Conservation (phyloP, 2,329 filamentous ascomycete genomes). For the Fusarium udum region DNA sequence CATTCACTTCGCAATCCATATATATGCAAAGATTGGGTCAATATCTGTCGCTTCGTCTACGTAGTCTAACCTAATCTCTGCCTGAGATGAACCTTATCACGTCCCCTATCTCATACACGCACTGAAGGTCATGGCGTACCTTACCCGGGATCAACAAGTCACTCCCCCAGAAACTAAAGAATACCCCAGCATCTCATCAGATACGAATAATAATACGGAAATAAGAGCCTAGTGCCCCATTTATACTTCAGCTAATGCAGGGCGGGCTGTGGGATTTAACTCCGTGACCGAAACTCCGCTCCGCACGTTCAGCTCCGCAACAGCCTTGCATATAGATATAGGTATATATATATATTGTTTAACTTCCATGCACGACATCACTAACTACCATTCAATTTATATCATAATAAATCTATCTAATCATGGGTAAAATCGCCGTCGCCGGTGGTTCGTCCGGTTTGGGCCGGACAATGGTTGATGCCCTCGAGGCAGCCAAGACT, state of each 20-base stretch:
- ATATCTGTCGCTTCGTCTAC: fast-evolving
- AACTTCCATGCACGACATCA: background rate
- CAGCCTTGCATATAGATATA: background rate
- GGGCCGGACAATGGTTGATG: background rate
- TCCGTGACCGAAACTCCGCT: background rate
- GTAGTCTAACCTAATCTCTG: fast-evolving
- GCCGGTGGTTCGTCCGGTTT: conserved; percentile 1
- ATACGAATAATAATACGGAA: too few relatives aligned
- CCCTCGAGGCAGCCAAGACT: background rate
- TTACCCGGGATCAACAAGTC: fast-evolving
- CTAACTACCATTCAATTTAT: too few relatives aligned
- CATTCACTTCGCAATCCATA: fast-evolving
- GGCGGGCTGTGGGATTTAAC: background rate
- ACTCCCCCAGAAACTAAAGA: fast-evolving
- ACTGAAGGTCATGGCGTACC: too few relatives aligned
- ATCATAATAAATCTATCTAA: too few relatives aligned
- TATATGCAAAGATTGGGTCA: fast-evolving
- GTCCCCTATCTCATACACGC: fast-evolving
- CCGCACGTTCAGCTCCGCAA: background rate
- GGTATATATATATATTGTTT: too few relatives aligned
- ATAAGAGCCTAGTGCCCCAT: background rate
- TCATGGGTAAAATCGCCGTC: background rate
- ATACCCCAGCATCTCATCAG: fast-evolving
- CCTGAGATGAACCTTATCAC: background rate
- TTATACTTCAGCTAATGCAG: background rate